phyloP scores from a whole-genome alignment of 257 asterid genomes.

The Lavandula angustifolia region DNA sequence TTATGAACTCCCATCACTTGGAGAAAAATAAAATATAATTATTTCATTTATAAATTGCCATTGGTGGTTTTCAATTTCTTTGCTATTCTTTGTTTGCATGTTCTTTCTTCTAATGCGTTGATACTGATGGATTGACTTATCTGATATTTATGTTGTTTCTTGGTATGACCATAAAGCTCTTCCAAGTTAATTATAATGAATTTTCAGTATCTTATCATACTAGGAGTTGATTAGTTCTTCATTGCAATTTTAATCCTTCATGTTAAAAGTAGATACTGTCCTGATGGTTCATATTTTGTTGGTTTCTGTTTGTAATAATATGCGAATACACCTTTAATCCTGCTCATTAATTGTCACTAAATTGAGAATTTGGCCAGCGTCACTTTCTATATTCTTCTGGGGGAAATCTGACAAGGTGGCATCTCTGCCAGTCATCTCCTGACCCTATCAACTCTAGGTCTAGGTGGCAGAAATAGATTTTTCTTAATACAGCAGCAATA shows the following conservation, averaged over 20 bases:
- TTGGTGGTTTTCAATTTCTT: not conserved
- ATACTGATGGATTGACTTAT: no score
- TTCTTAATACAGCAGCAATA: not conserved
- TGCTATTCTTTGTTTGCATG: not conserved
- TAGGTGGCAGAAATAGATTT: not conserved
- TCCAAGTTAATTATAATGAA: not conserved
- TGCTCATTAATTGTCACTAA: not conserved
- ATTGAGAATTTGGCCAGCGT: not conserved
- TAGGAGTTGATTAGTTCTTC: not conserved
- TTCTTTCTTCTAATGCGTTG: not conserved
- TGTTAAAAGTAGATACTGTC: not conserved
- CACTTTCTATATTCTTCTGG: conserved; percentile 13
- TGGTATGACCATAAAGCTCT: not conserved
- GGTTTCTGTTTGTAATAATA: conserved; percentile 11
- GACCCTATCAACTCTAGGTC: conserved; percentile 8
- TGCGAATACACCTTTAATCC: not conserved
- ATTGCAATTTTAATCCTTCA: not conserved
- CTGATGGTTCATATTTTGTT: conserved; percentile 1
- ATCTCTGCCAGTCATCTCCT: conserved; percentile 1
- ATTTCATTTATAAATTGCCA: not conserved
- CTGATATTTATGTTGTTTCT: not conserved
- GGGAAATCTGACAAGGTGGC: conserved; percentile 12
- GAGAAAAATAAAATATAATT: not conserved
- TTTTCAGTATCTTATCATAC: not conserved
- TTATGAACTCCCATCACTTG: conserved; percentile 2